Conservation (phyloP, 768 basidiomycete genomes). For the Termitomyces sp. region DNA sequence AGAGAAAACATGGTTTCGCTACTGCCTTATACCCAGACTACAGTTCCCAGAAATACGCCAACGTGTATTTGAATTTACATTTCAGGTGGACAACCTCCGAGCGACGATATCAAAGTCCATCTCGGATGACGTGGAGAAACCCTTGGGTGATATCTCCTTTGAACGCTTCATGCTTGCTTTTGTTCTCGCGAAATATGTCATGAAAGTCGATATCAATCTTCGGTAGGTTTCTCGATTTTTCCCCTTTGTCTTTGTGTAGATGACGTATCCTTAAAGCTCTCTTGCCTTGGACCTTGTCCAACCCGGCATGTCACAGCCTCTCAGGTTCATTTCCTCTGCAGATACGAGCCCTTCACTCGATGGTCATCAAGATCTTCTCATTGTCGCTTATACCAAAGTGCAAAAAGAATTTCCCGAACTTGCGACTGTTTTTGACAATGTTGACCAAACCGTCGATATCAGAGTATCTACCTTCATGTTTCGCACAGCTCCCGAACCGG, state of each 20-base stretch:
- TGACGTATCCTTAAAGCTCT: conserved; percentile 41
- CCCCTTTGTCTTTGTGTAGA: neutral
- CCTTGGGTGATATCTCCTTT: conserved; percentile 75
- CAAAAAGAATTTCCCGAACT: conserved; percentile 88
- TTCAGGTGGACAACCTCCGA: conserved; percentile 80
- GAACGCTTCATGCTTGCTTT: conserved; percentile 76
- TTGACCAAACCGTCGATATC: conserved; percentile 86
- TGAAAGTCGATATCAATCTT: conserved; percentile 81
- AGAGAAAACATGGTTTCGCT: neutral
- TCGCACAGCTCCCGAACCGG: conserved; percentile 84
- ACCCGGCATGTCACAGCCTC: conserved; percentile 38
- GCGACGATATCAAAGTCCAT: conserved; percentile 74
- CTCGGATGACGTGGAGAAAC: conserved; percentile 58
- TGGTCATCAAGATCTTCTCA: conserved; percentile 65
- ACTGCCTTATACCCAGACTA: neutral
- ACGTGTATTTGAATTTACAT: conserved; percentile 76
- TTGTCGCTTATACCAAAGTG: conserved; percentile 72
- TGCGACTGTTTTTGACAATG: conserved; percentile 69
- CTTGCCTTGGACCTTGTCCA: conserved; percentile 75
- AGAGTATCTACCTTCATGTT: conserved; percentile 89
- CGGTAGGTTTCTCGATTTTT: conserved; percentile 40
- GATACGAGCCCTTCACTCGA: conserved; percentile 27
- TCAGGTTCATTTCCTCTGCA: conserved; percentile 66
- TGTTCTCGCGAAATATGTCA: conserved; percentile 75
- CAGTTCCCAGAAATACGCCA: conserved; percentile 46